Evolutionary conservation across 441 rosid species (phyloP).

Genomic region (Kokia cookei): DNA sequence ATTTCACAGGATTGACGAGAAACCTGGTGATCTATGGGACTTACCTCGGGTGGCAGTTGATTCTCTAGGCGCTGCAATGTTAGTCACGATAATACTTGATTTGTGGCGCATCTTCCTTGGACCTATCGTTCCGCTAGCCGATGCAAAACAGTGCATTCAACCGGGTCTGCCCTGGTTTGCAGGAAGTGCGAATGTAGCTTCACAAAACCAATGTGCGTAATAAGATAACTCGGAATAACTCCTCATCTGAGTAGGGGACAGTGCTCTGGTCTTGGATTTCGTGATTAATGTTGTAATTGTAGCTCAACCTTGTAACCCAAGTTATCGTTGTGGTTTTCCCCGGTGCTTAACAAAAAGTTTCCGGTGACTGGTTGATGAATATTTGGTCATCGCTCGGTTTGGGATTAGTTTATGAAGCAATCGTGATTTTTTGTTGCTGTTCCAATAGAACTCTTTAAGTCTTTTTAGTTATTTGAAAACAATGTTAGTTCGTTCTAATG

Average conservation of each 20-base stretch:
- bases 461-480: neutral
- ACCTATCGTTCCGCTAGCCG: conserved; percentile 66
- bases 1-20: conserved; percentile 77
- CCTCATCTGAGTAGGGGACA: neutral
- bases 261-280: neutral
- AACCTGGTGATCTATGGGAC: conserved; percentile 78
- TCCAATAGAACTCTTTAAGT: neutral
- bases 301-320: neutral
- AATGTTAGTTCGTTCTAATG: neutral
- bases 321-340: neutral
- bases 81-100: conserved; percentile 92
- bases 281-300: neutral
- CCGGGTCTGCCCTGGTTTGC: conserved; percentile 90
- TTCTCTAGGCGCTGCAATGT: conserved; percentile 98
- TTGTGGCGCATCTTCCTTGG: conserved; percentile 93
- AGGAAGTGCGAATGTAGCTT: conserved; percentile 30
- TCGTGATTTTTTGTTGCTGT: neutral
- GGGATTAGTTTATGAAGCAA: neutral
- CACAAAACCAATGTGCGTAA: neutral
- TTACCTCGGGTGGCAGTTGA: conserved; percentile 82
- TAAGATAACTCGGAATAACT: neutral
- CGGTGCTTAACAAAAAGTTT: neutral
- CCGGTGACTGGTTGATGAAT: neutral
- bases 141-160: conserved; percentile 49
- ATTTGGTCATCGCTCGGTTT: neutral